Evolutionary conservation across 441 rosid species (phyloP).

Genomic region (Croton setiger): DNA sequence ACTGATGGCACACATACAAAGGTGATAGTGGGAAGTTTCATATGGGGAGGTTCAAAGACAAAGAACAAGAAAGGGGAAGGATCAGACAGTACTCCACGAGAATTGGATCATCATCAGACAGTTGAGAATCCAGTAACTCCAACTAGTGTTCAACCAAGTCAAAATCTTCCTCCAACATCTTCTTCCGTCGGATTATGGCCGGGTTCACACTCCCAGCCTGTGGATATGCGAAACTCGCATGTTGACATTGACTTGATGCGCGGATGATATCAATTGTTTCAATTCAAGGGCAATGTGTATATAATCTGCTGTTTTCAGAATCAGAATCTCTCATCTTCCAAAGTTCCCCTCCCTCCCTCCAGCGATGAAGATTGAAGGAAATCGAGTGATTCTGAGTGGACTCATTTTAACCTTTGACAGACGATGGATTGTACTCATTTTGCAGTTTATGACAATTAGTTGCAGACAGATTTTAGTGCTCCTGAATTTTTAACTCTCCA

Average conservation of each 20-base stretch:
- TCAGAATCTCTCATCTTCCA: conserved; percentile 28
- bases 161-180: conserved; percentile 53
- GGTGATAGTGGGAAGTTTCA: conserved; percentile 90
- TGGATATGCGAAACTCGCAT: conserved; percentile 68
- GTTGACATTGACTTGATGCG: conserved; percentile 89
- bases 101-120: conserved; percentile 39
- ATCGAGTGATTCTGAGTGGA: conserved; percentile 24
- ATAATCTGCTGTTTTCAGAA: conserved; percentile 32
- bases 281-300: conserved; percentile 34
- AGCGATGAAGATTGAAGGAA: conserved; percentile 25
- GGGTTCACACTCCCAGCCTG: conserved; percentile 56
- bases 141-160: conserved; percentile 42
- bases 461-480: conserved; percentile 8
- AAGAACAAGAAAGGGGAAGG: conserved; percentile 56
- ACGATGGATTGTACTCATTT: conserved; percentile 28
- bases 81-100: conserved; percentile 39
- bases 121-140: conserved; percentile 43
- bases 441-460: conserved; percentile 31
- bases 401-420: conserved; percentile 23
- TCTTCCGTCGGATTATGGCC: conserved; percentile 64
- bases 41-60: conserved; percentile 67
- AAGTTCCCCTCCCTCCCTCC: neutral
- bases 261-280: conserved; percentile 40
- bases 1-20: conserved; percentile 21
- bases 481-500: conserved; percentile 9